phyloP scores from a whole-genome alignment of 768 basidiomycete species.

The Mycena floridula region DNA sequence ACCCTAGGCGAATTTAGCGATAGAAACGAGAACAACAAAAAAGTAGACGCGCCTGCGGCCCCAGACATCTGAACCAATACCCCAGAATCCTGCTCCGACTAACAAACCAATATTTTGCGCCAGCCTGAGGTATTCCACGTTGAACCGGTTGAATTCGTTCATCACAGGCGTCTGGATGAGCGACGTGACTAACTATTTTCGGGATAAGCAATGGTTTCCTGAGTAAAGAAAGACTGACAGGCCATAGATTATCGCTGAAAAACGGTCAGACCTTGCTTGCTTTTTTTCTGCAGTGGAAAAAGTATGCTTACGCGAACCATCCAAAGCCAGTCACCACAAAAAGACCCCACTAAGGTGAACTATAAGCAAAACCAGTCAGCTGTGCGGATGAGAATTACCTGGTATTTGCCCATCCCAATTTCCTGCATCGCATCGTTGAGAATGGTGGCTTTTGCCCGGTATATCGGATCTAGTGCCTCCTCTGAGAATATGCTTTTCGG shows the following conservation, averaged over 20 bases:
- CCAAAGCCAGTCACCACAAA: conserved; percentile 52
- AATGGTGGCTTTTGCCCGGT: conserved; percentile 49
- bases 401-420: conserved; percentile 66
- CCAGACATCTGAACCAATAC: conserved; percentile 45
- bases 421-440: conserved; percentile 59
- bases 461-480: conserved; percentile 43
- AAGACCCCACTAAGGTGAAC: neutral
- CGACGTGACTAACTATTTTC: conserved; percentile 52
- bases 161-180: conserved; percentile 59
- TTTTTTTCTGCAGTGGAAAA: too few species aligned
- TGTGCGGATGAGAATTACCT: conserved; percentile 25
- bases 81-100: conserved; percentile 38
- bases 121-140: conserved; percentile 58
- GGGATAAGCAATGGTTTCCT: neutral
- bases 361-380: conserved; percentile 39
- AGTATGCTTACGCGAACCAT: conserved; percentile 52
- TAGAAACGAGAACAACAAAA: conserved; percentile 40
- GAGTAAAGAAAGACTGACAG: conserved; percentile 34
- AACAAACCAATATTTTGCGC: conserved; percentile 34
- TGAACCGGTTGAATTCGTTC: conserved; percentile 58
- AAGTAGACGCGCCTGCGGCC: conserved; percentile 48
- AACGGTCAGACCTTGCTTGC: neutral
- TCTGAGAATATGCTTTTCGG: conserved; percentile 6
- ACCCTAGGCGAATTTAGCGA: conserved; percentile 15
- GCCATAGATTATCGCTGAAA: conserved; percentile 67